phyloP scores from a whole-genome alignment of 148 eudicot species.

The Chenopodium album region DNA sequence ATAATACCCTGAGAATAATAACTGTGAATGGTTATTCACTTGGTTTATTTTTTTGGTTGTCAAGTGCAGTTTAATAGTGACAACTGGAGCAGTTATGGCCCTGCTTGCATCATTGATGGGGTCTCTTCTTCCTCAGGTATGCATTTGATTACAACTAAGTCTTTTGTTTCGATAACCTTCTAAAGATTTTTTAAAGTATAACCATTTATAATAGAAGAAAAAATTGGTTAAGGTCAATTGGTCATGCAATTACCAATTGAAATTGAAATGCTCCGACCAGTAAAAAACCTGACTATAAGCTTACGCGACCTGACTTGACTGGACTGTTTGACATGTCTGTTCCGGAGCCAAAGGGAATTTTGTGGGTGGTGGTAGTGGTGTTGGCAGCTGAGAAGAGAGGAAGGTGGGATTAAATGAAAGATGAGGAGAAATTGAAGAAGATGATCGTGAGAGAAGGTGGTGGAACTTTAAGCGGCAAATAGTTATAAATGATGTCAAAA shows the following conservation, averaged over 20 bases:
- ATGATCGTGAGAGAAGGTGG: not conserved
- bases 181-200: not conserved
- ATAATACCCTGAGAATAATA: constrained; percentile 12
- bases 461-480: not conserved
- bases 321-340: no score
- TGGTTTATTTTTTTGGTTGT: not conserved
- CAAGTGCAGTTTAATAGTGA: constrained; percentile 46
- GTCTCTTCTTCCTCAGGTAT: constrained; percentile 73
- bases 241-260: no score
- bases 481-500: not conserved
- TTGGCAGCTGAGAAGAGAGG: not conserved
- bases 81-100: constrained; percentile 70
- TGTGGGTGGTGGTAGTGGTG: not conserved
- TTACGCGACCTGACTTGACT: no score
- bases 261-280: no score
- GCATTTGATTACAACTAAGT: not conserved
- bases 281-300: no score
- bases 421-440: not conserved
- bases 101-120: constrained; percentile 65
- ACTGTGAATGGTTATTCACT: not conserved
- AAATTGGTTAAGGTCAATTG: no score
- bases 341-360: no score
- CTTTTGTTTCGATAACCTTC: not conserved
- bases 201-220: not conserved
- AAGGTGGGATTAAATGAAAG: not conserved